Base-by-base conservation (phyloP, 257 asterid species). In the Lithospermum erythrorhizon region DNA sequence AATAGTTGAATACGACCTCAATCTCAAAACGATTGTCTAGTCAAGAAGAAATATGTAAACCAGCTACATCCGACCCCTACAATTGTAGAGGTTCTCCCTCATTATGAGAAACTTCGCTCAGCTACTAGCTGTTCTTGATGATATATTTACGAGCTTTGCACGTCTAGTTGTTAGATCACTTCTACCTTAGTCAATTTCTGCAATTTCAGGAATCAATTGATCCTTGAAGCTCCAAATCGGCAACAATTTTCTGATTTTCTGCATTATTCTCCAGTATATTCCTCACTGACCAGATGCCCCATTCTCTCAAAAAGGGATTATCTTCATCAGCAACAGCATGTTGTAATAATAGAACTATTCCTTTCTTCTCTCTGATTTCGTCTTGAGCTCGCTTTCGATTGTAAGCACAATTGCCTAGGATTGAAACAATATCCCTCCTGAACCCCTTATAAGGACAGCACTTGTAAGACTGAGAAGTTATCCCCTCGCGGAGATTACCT, bases 231-330 rank as follows among this genome's bases (percentile, higher is more conserved):
- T 86, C 93, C 70, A 86, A 61, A 59, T 76, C 76, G 27, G 85
- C 65, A 69, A 91, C 82, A 22, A 71, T 55, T 53, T 61, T 32
- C 65, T 81, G 81, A 73, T 91, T 91, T 73, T 86, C 93, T 56
- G 48, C 59, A 72, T 91, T 91, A 61, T 94, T 88, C 75, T 88
- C 94, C 72, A 86, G 61, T 54, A 88, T 14, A 75, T 83, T 88
- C 61, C 89, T 81, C 67, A 77, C 66, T 1, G 82, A 53, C 93
- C 93, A 91, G 51, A 91, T 72, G 37, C 98, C 98, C 96, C 96
- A 91, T 61, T 91, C 96, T 78, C 96, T 88, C 80, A 86, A 65
- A 70, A 79, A 91, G 0, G 98, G 94, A 65, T 82, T 91, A 48
- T 91, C 95, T 64, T 86, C 98, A 67, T 88, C 98, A 30, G 68